Base-by-base conservation (phyloP, 768 basidiomycete species). In the Leccinum uliginosum region DNA sequence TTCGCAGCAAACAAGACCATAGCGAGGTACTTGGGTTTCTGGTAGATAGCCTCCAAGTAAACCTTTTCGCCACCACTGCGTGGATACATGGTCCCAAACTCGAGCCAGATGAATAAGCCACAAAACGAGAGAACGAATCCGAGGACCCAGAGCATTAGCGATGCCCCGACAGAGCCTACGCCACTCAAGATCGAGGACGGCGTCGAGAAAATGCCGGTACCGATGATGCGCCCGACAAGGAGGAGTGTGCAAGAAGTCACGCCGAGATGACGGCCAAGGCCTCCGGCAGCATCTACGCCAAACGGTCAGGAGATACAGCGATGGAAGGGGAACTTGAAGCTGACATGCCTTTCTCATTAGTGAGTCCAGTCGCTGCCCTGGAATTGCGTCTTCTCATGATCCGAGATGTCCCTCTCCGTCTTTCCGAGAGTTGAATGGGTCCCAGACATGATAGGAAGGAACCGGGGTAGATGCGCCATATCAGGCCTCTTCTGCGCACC, bases 131-230 rank as follows among this genome's bases (percentile, higher is more conserved):
- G 74, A 1, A 78, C 61, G 61, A 84, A 83, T 4, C 83, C 84
- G 21, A 84, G 78, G 1, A 84, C 79, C 84, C 83, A 85, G 19
- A 84, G 78, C 77, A 85, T 78, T 50, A 85, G 70, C 0, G 82
- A 83, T 1, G 83, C 83, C 19, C 83, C 84, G 17, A 84, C 71
- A 5, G 82, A 83, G 12, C 79, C 80, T 0, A 84, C 83, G 0
- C 81, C 79, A 0, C 68, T 73, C 29, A 85, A 75, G 62, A 85
- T 84, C 1, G 80, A 80, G 0, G 82, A 83, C 0, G 83, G 84
- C 0, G 83, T 84, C 1, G 82, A 82, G 70, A 84, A 85, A 57
- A 85, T 84, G n/a, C 83, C 83, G 0, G 83, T 85, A 0, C 83
- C 83, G 59, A 84, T 83, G 56, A 85, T 82, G 24, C 76, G 75